Percentiles rank a stretch among this genome's conserved stretches.
phyloP scores from a whole-genome alignment of 441 rosid genomes.

The Gossypium lobatum region DNA sequence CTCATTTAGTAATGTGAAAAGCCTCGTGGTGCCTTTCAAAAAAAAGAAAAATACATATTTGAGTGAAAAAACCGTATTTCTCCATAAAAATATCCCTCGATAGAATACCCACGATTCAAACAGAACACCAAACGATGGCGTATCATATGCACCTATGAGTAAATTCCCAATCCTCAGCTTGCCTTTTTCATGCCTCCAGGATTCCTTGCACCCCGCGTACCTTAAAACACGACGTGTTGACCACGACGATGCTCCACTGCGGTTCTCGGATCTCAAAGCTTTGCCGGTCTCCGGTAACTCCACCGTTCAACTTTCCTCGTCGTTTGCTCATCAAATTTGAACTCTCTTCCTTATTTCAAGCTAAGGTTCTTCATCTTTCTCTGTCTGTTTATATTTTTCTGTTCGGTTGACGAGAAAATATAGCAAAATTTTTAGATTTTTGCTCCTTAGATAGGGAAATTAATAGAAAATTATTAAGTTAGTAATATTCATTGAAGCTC shows the following conservation, averaged over 20 bases:
- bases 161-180: not conserved
- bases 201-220: not conserved
- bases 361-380: conserved; percentile 17
- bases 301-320: conserved; percentile 9
- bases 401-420: conserved; percentile 14
- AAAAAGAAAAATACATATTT: not conserved
- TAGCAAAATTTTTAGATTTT: conserved; percentile 1
- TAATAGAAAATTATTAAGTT: not conserved
- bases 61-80: not conserved
- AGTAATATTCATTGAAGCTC: not conserved
- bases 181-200: not conserved
- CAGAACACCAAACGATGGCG: not conserved
- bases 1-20: too few relatives aligned
- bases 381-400: not conserved
- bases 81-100: not conserved
- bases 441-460: not conserved
- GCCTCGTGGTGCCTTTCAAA: not conserved
- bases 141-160: not conserved
- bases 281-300: conserved; percentile 12
- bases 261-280: conserved; percentile 15
- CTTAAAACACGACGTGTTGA: not conserved
- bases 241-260: conserved; percentile 19
- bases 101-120: not conserved
- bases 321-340: conserved; percentile 16
- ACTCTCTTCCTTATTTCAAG: conserved; percentile 19